phyloP scores from a whole-genome alignment of 768 basidiomycete species.

The Amanita thiersii region DNA sequence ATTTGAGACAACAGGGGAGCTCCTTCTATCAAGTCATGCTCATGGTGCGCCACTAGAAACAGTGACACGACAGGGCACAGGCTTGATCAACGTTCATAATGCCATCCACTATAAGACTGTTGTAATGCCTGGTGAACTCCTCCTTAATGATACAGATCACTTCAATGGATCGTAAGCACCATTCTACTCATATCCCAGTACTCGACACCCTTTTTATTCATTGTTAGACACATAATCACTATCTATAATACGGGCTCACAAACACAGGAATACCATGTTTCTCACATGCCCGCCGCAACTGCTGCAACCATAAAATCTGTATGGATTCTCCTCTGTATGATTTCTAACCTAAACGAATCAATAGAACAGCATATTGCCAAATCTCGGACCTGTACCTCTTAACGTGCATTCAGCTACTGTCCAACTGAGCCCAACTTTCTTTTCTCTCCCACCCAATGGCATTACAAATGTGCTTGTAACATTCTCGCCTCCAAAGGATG shows the following conservation, averaged over 20 bases:
- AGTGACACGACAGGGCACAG: slow-evolving; percentile 45
- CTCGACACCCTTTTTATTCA: neutral
- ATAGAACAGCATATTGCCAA: slow-evolving; percentile 26
- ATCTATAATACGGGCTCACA: slow-evolving; percentile 36
- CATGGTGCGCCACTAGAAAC: slow-evolving; percentile 36
- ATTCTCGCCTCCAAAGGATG: slow-evolving; percentile 35
- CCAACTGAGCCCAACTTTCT: slow-evolving; percentile 26
- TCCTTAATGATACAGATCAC: slow-evolving; percentile 50
- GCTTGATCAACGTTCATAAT: slow-evolving; percentile 48
- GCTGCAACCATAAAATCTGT: slow-evolving; percentile 29
- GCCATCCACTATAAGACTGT: slow-evolving; percentile 42
- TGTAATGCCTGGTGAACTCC: slow-evolving; percentile 39
- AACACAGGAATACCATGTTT: slow-evolving; percentile 29
- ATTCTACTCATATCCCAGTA: no score
- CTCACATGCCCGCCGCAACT: slow-evolving; percentile 39
- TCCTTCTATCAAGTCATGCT: slow-evolving; percentile 27
- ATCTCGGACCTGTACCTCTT: slow-evolving; percentile 36
- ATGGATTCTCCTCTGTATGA: slow-evolving; percentile 8
- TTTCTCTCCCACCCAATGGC: slow-evolving; percentile 32
- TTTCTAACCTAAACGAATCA: neutral
- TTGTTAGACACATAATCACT: slow-evolving; percentile 30
- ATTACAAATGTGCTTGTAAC: slow-evolving; percentile 26
- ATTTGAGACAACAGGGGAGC: slow-evolving; percentile 41
- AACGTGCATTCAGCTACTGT: slow-evolving; percentile 33
- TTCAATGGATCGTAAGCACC: slow-evolving; percentile 27